phyloP scores from a whole-genome alignment of 164 flowering plant genomes.

The Warburgia ugandensis region DNA sequence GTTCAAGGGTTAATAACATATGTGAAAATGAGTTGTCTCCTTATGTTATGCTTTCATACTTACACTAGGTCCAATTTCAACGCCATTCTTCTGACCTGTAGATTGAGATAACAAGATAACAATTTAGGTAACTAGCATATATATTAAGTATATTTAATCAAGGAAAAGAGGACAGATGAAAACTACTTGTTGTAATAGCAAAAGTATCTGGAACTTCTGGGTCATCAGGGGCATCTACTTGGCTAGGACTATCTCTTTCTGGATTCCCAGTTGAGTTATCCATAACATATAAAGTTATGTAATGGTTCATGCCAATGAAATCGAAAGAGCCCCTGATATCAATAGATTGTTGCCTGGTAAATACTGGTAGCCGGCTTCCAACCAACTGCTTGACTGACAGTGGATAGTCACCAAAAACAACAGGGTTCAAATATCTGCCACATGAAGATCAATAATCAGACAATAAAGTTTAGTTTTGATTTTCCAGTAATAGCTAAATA shows the following conservation, averaged over 20 bases:
- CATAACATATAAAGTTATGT: slow-evolving; percentile 18
- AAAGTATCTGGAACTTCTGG: slow-evolving; percentile 20
- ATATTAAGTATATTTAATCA: neutral
- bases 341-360: slow-evolving; percentile 16
- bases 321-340: slow-evolving; percentile 22
- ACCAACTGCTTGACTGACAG: slow-evolving; percentile 17
- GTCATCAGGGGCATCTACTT: slow-evolving; percentile 9
- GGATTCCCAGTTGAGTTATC: slow-evolving; percentile 15
- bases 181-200: slow-evolving; percentile 17
- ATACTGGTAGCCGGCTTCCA: slow-evolving; percentile 17
- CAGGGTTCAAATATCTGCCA: slow-evolving; percentile 21
- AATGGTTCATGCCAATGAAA: slow-evolving; percentile 25
- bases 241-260: slow-evolving; percentile 2
- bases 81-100: slow-evolving; percentile 19
- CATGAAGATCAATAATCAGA: no score
- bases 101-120: neutral
- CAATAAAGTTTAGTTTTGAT: neutral
- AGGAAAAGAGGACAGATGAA: neutral
- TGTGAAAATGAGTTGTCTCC: neutral
- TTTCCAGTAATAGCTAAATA: neutral
- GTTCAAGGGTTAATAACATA: neutral
- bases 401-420: slow-evolving; percentile 23
- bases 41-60: slow-evolving; percentile 1
- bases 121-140: neutral
- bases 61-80: slow-evolving; percentile 22